Evolutionary conservation across 2,329 filamentous ascomycete species (phyloP), one percentile per base, ranked within the genome.

Genomic region (Cladorrhinum sp.): DNA sequence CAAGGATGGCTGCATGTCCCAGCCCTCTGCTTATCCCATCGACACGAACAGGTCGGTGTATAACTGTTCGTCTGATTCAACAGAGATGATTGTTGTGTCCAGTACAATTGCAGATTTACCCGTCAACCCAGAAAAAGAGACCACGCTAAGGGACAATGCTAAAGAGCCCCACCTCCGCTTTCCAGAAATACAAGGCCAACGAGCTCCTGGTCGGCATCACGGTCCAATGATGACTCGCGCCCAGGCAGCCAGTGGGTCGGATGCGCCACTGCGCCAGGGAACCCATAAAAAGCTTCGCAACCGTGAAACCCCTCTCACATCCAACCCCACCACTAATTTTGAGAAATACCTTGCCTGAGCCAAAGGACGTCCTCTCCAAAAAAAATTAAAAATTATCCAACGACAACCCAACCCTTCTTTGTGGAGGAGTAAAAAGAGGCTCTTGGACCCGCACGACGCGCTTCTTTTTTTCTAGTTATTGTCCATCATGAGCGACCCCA

Each of bases 401-500:
- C 20, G 7, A 24, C 53, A 39, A 54, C 54, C 42, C 30, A 28
- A 23, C 60, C 50, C 50, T 56, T 61, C 57, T 57, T 54, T 58
- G 60, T 62, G 64, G 65, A 68, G 62, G 64, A 60, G 64, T 58
- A 57, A 50, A 59, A 58, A 58, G 58, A 64, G 53, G 49, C 49
- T 56, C 57, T 57, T 62, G 62, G 61, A 65, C 64, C 65, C 62
- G 67, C 64, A 66, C 67, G 63, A 62, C 65, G 62, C 57, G 57
- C 59, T 23, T 49, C 57, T 60, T 51, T 50, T 56, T 57, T 65
- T 61, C 62, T n/a, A 14, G 24, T 61, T 59, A 64, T 62, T 63
- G 66, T 67, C 66, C 65, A 76, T 77, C 85, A 96, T 96, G 92
- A 93, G 90, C 82, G 88, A 92, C 79, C 82, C 88, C 73, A 87